Conservation (phyloP, 2,329 filamentous ascomycete genomes). For the Niveomyces coronatus region DNA sequence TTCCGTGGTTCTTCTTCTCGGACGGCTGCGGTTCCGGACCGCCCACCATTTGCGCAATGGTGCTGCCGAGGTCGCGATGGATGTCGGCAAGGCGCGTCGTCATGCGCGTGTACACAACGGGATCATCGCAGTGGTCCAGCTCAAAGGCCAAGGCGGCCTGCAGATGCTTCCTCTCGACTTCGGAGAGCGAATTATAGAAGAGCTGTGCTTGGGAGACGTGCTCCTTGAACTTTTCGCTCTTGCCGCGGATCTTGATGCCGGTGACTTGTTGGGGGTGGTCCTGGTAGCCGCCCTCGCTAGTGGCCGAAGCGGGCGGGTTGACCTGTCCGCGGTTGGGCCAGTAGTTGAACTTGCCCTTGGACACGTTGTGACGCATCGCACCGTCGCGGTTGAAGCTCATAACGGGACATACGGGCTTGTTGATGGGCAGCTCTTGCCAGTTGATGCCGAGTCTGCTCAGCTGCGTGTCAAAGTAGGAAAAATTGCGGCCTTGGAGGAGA, state of each 20-base stretch:
- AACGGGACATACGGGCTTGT: conserved; percentile 62
- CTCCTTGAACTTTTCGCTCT: conserved; percentile 66
- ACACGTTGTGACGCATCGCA: conserved; percentile 60
- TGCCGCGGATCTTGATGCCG: conserved; percentile 60
- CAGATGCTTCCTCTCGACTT: conserved; percentile 59
- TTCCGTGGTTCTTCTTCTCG: conserved; percentile 56
- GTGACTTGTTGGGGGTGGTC: conserved; percentile 53
- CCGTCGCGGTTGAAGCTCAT: conserved; percentile 73
- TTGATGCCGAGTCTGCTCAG: conserved; percentile 61
- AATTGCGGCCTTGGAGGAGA: conserved; percentile 63
- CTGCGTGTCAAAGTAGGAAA: conserved; percentile 58
- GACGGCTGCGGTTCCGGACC: conserved; percentile 37
- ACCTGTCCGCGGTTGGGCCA: conserved; percentile 50
- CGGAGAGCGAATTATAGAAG: conserved; percentile 69
- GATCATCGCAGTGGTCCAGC: conserved; percentile 73
- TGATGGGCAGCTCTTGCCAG: conserved; percentile 69
- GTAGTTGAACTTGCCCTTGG: conserved; percentile 55
- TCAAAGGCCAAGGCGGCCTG: conserved; percentile 66
- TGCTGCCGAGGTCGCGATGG: conserved; percentile 56
- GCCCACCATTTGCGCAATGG: conserved; percentile 61
- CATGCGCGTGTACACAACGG: conserved; percentile 63
- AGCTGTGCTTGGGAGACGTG: conserved; percentile 70
- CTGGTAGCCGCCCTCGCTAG: conserved; percentile 58
- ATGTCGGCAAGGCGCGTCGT: conserved; percentile 61
- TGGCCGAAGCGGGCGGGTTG: conserved; percentile 52